phyloP scores from a whole-genome alignment of 1,284 basidiomycete genomes.

The Hemileia vastatrix region DNA sequence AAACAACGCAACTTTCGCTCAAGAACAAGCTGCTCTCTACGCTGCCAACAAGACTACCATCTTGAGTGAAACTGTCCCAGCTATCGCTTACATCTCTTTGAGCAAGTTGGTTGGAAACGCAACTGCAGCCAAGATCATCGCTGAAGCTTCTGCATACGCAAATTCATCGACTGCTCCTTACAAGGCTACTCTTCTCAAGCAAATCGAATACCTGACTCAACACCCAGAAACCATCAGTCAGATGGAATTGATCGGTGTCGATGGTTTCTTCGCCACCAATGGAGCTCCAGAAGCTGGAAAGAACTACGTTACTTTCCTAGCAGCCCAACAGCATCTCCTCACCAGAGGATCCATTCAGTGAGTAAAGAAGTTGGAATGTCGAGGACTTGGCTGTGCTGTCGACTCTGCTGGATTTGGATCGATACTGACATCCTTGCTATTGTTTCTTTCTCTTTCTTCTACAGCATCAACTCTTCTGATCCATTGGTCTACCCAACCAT shows the following conservation, averaged over 20 bases:
- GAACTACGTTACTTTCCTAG: slow-evolving; percentile 38
- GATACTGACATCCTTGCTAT: not conserved
- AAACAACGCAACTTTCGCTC: slow-evolving; percentile 32
- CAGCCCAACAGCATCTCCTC: slow-evolving; percentile 27
- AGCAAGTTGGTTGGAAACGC: slow-evolving; percentile 28
- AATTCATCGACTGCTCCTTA: not conserved
- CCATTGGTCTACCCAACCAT: not conserved
- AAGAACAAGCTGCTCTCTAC: slow-evolving; percentile 32
- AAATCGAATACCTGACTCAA: not conserved
- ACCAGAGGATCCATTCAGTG: not conserved
- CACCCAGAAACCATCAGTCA: slow-evolving; percentile 13
- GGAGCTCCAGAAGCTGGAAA: slow-evolving; percentile 31
- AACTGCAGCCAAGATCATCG: not conserved
- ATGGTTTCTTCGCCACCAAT: slow-evolving; percentile 37
- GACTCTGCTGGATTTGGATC: not conserved
- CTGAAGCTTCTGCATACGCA: slow-evolving; percentile 19
- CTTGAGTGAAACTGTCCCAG: slow-evolving; percentile 34
- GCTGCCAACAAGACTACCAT: slow-evolving; percentile 32
- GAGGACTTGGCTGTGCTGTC: not conserved
- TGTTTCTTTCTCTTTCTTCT: too few relatives aligned
- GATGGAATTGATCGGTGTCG: slow-evolving; percentile 39
- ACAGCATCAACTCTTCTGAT: not conserved
- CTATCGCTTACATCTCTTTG: slow-evolving; percentile 38
- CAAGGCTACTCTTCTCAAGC: not conserved
- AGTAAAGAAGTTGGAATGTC: too few relatives aligned